These are phyloP conservation scores for Globisporangium middletonii DNA, from an alignment of 352 stramenopile species.

Conservation along the genomic window DNA sequence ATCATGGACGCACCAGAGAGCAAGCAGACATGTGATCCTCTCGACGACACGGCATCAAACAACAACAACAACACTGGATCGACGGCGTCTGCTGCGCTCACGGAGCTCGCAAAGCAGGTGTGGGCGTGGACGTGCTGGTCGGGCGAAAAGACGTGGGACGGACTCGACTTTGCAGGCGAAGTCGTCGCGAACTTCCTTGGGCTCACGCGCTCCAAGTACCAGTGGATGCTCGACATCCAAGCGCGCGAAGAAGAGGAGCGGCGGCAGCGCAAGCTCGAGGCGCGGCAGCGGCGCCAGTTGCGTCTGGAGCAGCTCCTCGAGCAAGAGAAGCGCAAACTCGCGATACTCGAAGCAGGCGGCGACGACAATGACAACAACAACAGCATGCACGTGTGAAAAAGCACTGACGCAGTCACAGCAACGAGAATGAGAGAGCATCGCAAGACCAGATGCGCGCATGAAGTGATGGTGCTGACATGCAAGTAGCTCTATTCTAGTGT, in stretches of 20 bases:
- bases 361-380: background rate
- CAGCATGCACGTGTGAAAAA: background rate
- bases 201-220: constrained; percentile 79
- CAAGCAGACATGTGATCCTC: background rate
- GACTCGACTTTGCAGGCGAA: constrained; percentile 76
- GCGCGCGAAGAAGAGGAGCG: constrained; percentile 68
- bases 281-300: constrained; percentile 54
- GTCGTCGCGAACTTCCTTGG: constrained; percentile 76
- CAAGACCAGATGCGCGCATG: background rate
- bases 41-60: background rate
- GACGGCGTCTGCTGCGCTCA: background rate
- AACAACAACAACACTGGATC: background rate
- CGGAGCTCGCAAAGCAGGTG: constrained; percentile 13
- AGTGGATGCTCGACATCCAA: constrained; percentile 77
- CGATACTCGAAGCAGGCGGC: constrained; percentile 42
- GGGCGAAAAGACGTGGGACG: constrained; percentile 54
- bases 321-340: constrained; percentile 61
- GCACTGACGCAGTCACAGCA: background rate
- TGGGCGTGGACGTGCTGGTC: constrained; percentile 70
- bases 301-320: constrained; percentile 61
- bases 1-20: background rate
- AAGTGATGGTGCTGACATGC: background rate
- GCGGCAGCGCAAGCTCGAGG: constrained; percentile 45
- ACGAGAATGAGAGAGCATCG: too few species aligned
- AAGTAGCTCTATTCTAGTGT: background rate